Conservation (phyloP, 2,329 filamentous ascomycete species). For the Colletotrichum siamense region DNA sequence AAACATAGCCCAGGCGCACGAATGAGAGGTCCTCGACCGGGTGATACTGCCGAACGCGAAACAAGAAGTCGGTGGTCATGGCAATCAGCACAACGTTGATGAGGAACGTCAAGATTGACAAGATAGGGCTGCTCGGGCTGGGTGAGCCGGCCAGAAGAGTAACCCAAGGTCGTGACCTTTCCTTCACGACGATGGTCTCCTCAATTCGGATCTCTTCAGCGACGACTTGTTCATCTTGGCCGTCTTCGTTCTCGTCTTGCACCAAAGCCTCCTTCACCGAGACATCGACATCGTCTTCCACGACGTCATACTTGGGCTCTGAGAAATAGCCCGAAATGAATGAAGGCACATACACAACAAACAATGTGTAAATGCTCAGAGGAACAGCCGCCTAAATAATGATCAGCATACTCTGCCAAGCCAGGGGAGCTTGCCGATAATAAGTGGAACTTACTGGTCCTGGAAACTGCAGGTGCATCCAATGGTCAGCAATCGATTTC, state of each 20-base stretch:
- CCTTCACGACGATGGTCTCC: conserved; percentile 65
- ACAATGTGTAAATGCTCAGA: conserved; percentile 57
- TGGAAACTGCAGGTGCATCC: conserved; percentile 25
- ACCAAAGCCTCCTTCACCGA: conserved; percentile 51
- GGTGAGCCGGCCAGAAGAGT: conserved; percentile 80
- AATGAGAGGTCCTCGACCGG: conserved; percentile 81
- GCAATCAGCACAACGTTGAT: conserved; percentile 75
- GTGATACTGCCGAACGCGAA: conserved; percentile 73
- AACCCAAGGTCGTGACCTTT: conserved; percentile 62
- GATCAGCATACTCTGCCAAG: not conserved
- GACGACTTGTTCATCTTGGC: conserved; percentile 37
- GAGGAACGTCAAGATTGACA: conserved; percentile 71
- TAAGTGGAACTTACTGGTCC: conserved; percentile 30
- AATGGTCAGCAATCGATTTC: not conserved
- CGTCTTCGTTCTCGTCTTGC: conserved; percentile 38
- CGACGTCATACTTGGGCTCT: conserved; percentile 61
- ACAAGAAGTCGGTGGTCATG: conserved; percentile 79
- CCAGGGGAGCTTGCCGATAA: not conserved
- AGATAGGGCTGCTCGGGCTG: conserved; percentile 69
- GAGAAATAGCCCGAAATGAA: conserved; percentile 65
- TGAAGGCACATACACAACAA: conserved; percentile 69
- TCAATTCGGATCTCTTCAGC: conserved; percentile 63
- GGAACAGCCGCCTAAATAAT: conserved; percentile 24
- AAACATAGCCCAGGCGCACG: conserved; percentile 86
- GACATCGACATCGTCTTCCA: conserved; percentile 67